A percentile compares a stretch with the other conserved stretches of the same genome.
Conservation (phyloP, 495 filamentous ascomycete species). For the Aspergillus steynii region DNA sequence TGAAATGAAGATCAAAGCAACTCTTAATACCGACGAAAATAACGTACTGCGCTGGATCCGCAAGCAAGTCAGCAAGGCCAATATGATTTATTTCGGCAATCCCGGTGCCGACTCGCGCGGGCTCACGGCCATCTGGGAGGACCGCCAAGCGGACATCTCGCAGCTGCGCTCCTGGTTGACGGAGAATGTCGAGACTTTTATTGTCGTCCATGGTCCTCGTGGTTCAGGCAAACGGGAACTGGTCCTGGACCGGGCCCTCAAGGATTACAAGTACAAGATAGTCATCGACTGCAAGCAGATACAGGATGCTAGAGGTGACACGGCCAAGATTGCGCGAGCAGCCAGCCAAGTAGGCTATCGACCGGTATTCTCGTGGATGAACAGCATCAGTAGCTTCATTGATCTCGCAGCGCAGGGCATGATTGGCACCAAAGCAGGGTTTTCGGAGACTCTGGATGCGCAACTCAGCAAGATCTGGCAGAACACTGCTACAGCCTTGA, state of each 20-base stretch:
- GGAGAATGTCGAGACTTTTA: constrained; percentile 87
- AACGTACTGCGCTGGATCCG: constrained; percentile 76
- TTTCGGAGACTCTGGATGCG: constrained; percentile 89
- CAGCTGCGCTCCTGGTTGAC: constrained; percentile 82
- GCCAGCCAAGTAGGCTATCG: constrained; percentile 87
- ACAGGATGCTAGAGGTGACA: constrained; percentile 87
- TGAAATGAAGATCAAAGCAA: constrained; percentile 77
- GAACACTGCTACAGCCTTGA: constrained; percentile 79
- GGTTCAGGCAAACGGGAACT: constrained; percentile 91
- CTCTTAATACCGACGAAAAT: constrained; percentile 71
- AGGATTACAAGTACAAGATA: constrained; percentile 73
- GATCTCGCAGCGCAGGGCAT: constrained; percentile 92
- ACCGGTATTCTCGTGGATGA: constrained; percentile 95
- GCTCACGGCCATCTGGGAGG: constrained; percentile 82
- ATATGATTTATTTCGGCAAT: constrained; percentile 62
- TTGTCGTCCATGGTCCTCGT: constrained; percentile 87
- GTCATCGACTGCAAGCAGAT: constrained; percentile 96
- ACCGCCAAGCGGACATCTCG: constrained; percentile 76
- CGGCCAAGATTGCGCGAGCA: constrained; percentile 78
- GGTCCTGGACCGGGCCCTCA: constrained; percentile 79
- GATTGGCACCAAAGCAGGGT: constrained; percentile 91
- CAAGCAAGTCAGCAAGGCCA: constrained; percentile 65
- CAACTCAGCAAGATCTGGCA: constrained; percentile 92
- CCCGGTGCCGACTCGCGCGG: constrained; percentile 62
- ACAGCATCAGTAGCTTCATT: constrained; percentile 86